These are phyloP conservation scores for Cardiospermum halicacabum DNA, from an alignment of 345 rosid species.

Conservation along the genomic window DNA sequence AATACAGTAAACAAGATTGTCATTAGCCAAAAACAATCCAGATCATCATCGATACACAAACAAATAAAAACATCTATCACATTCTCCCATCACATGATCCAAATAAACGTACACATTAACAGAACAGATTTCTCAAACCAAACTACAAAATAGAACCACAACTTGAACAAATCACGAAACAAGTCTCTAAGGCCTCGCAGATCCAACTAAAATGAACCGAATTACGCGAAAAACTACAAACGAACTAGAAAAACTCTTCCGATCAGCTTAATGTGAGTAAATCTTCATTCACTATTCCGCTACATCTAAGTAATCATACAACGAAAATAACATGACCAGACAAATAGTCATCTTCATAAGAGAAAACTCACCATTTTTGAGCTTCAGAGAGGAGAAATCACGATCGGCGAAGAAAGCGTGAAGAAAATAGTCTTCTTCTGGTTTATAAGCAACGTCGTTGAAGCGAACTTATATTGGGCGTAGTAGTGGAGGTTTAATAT, in stretches of 20 bases:
- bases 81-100: background rate
- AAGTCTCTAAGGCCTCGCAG: background rate
- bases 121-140: slow-evolving; percentile 11
- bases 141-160: background rate
- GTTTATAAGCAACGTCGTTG: background rate
- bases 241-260: background rate
- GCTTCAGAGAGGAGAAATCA: background rate
- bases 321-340: background rate
- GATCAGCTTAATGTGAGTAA: background rate
- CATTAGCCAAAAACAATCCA: background rate
- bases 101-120: background rate
- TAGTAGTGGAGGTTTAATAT: slow-evolving; percentile 1
- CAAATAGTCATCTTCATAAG: background rate
- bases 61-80: slow-evolving; percentile 1
- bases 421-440: slow-evolving; percentile 5
- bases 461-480: slow-evolving; percentile 17
- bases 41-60: no score
- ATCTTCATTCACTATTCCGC: background rate
- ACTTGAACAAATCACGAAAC: slow-evolving; percentile 3
- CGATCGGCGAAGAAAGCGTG: slow-evolving; percentile 9
- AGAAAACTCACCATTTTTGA: slow-evolving; percentile 16
- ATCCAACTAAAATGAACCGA: background rate
- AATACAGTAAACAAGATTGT: no score
- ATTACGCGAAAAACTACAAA: background rate
- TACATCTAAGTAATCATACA: slow-evolving; percentile 1